Evolutionary conservation across 2,329 filamentous ascomycete genomes (phyloP).

Genomic region (Aspergillus sclerotialis): DNA sequence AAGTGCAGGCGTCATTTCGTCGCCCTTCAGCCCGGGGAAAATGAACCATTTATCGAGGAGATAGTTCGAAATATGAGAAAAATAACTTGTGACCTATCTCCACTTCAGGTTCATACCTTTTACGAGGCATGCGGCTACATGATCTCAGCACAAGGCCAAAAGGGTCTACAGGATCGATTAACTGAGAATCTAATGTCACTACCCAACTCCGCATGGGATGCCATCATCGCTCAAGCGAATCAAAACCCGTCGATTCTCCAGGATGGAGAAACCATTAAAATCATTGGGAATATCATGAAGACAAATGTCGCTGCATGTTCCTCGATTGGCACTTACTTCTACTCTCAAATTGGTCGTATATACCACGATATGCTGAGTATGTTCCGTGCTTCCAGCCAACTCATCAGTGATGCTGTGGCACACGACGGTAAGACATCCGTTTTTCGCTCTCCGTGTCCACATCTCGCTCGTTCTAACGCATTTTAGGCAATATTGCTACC

Average conservation of each 20-base stretch:
- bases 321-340: constrained; percentile 95
- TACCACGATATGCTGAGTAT: constrained; percentile 99
- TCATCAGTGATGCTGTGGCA: constrained; percentile 89
- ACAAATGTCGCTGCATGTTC: constrained; percentile 98
- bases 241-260: constrained; percentile 80
- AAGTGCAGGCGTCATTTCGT: constrained; percentile 98
- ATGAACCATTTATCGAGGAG: constrained; percentile 95
- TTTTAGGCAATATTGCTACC: constrained; percentile 75
- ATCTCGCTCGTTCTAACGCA: constrained; percentile 11
- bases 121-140: constrained; percentile 99
- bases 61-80: constrained; percentile 93
- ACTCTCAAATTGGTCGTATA: constrained; percentile 93
- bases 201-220: constrained; percentile 91
- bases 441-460: constrained; percentile 1
- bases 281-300: constrained; percentile 99
- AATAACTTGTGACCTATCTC: constrained; percentile 90
- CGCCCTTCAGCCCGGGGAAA: constrained; percentile 86
- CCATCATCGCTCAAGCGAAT: constrained; percentile 83
- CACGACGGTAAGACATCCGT: constrained; percentile 59
- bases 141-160: constrained; percentile 96
- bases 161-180: constrained; percentile 83
- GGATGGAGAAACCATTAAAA: constrained; percentile 91
- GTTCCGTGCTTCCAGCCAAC: constrained; percentile 93
- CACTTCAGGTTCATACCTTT: constrained; percentile 97
- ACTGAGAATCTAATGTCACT: constrained; percentile 88